Conservation (phyloP, 2,329 filamentous ascomycete genomes). For the Colletotrichum orbiculare region DNA sequence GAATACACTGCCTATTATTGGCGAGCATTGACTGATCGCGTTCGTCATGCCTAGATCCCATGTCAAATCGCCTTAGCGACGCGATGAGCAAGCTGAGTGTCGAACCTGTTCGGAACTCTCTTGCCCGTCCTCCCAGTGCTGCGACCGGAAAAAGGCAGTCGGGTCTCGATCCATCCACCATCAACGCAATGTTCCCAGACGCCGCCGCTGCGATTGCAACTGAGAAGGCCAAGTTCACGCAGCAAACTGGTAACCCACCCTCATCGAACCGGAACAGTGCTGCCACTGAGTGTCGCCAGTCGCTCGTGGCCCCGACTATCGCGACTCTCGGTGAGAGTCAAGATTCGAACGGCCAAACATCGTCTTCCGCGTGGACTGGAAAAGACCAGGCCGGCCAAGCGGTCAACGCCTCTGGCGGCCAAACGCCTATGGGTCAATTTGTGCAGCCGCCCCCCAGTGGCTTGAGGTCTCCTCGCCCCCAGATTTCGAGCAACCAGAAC, state of each 20-base stretch:
- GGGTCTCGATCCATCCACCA: conserved; percentile 90
- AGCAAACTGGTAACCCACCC: conserved; percentile 90
- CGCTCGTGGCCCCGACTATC: conserved; percentile 80
- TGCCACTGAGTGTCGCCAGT: conserved; percentile 79
- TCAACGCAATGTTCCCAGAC: conserved; percentile 99
- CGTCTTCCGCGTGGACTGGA: conserved; percentile 82
- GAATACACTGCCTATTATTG: conserved; percentile 32
- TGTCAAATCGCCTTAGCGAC: conserved; percentile 95
- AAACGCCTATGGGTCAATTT: conserved; percentile 94
- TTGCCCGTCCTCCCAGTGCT: conserved; percentile 82
- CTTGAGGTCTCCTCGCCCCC: conserved; percentile 83
- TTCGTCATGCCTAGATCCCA: conserved; percentile 77
- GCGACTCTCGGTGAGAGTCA: conserved; percentile 72
- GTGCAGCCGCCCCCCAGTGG: conserved; percentile 80
- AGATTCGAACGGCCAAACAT: conserved; percentile 71
- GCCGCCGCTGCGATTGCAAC: conserved; percentile 98
- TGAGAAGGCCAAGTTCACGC: conserved; percentile 96
- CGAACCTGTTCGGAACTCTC: conserved; percentile 86
- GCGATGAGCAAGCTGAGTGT: conserved; percentile 96
- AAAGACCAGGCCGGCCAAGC: conserved; percentile 59
- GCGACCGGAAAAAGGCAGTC: conserved; percentile 90
- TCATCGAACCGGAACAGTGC: conserved; percentile 94
- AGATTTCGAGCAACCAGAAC: conserved; percentile 73
- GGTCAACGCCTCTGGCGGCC: conserved; percentile 82
- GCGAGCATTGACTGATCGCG: conserved; percentile 38